Base-by-base conservation (phyloP, 2,329 filamentous ascomycete species). In the Ceratocystis variospora region DNA sequence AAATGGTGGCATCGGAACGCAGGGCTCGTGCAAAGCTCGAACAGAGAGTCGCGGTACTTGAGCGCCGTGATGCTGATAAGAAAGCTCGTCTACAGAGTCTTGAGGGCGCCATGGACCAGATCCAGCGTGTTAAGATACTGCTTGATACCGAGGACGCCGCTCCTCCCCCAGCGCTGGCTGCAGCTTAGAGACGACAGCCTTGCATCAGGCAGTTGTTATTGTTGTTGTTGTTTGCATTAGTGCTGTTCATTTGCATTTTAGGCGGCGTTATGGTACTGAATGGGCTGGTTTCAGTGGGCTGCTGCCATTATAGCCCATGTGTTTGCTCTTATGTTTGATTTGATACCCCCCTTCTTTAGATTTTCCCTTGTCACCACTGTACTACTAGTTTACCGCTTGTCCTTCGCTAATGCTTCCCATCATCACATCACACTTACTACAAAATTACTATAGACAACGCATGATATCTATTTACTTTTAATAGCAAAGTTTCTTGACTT, bases 1-100 rank as follows among this genome's bases (percentile, higher is more conserved):
- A 91, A 76, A 94, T 94, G 89, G 89, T 94, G 22, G 88, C 89
- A 1, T 79, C 81, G 19, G 89, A 94, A 78, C 79, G 89, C 55
- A 81, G 84, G 66, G 87, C 87, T 44, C 78, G 88, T 67, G 87
- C 87, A 5, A 83, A 81, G 72, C 79, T 94, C 28, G 87, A 91
- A 76, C 84, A 87, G 73, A 78, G 87, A 48, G 81, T 94, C 6
- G 81, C 79, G 67, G 79, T 85, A 71, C 76, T 94, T 25, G 88
- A 92, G 76, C 77, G 79, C 71, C 78, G 88, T 68, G 89, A 93
- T 68, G 75, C 73, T 61, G 88, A 91, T 70, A 90, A 90, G 79
- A 79, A 81, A 71, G 79, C 79, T 67, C 77, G 89, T 63, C 73
- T 94, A 69, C 88, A 90, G 68, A 79, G 82, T 71, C 73, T 94